Evolutionary conservation across 306 rosid genomes (phyloP).

Genomic region (Vigna angularis): DNA sequence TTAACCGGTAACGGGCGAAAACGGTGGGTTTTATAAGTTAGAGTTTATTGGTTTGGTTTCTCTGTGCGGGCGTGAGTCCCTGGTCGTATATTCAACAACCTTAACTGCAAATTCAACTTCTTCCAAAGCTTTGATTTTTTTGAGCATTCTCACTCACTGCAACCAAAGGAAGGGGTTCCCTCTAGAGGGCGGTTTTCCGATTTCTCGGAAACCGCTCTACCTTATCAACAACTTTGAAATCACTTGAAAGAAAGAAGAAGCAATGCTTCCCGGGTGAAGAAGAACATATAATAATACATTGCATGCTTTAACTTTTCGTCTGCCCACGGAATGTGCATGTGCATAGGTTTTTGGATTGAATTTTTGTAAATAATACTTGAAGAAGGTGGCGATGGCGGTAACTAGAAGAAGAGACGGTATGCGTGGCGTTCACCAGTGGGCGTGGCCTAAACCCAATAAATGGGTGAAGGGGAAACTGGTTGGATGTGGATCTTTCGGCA

Average conservation of each 20-base stretch:
- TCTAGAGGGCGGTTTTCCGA: slow-evolving; percentile 62
- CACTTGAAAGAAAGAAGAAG: no score
- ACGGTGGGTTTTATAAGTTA: background rate
- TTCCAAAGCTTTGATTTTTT: background rate
- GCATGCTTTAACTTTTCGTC: no score
- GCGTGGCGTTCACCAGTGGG: background rate
- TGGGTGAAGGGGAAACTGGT: slow-evolving; percentile 72
- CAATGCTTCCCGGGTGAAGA: no score
- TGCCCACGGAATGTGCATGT: no score
- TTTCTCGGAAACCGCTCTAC: slow-evolving; percentile 57
- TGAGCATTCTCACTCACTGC: background rate
- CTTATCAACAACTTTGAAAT: background rate
- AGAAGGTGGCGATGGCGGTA: background rate
- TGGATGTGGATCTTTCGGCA: slow-evolving; percentile 70
- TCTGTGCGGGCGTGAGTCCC: background rate
- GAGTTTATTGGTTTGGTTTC: background rate
- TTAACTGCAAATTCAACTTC: background rate
- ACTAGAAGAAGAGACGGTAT: background rate
- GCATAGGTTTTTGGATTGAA: no score
- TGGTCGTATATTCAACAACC: background rate
- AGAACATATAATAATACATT: no score
- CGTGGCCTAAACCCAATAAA: slow-evolving; percentile 14
- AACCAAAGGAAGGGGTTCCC: background rate
- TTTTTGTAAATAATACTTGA: no score
- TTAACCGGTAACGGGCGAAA: slow-evolving; percentile 15